phyloP scores from a whole-genome alignment of 192 early-diverging fungal genomes.

The Kappamyces sp. region DNA sequence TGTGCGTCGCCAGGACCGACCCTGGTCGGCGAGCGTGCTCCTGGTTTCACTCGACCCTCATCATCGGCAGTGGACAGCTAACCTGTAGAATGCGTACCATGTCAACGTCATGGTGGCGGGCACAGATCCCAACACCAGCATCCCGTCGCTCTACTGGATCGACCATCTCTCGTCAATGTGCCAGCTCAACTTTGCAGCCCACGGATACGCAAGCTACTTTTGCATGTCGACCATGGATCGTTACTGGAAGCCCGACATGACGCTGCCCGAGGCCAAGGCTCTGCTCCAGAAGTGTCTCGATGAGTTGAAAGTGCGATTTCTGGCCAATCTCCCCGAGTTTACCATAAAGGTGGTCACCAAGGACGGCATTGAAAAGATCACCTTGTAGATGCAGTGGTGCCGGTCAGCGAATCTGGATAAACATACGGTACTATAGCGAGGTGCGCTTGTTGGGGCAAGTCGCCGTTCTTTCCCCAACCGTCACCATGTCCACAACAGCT shows the following conservation, averaged over 20 bases:
- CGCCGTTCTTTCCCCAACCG: not conserved
- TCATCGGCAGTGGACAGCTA: too few species aligned
- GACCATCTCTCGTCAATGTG: conserved; percentile 80
- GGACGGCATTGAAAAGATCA: conserved; percentile 59
- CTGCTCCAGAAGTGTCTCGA: conserved; percentile 77
- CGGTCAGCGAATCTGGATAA: too few species aligned
- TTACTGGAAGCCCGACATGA: conserved; percentile 76
- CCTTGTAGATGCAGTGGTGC: not conserved
- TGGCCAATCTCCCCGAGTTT: conserved; percentile 78
- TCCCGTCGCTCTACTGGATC: conserved; percentile 82
- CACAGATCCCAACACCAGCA: conserved; percentile 65
- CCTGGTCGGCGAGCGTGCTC: too few species aligned
- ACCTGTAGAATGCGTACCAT: conserved; percentile 69
- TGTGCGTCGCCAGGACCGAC: not conserved
- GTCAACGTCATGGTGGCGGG: conserved; percentile 89
- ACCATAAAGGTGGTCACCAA: conserved; percentile 80
- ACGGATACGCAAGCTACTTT: conserved; percentile 92
- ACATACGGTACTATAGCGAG: too few species aligned
- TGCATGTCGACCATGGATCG: conserved; percentile 86
- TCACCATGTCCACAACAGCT: conserved; percentile 83
- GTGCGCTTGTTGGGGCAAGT: not conserved
- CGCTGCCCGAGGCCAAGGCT: conserved; percentile 77
- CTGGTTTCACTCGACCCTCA: too few species aligned
- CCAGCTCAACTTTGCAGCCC: conserved; percentile 78
- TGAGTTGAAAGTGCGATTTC: conserved; percentile 78